Conservation (phyloP, 495 filamentous ascomycete genomes). For the Pseudotulostoma volvatum region DNA sequence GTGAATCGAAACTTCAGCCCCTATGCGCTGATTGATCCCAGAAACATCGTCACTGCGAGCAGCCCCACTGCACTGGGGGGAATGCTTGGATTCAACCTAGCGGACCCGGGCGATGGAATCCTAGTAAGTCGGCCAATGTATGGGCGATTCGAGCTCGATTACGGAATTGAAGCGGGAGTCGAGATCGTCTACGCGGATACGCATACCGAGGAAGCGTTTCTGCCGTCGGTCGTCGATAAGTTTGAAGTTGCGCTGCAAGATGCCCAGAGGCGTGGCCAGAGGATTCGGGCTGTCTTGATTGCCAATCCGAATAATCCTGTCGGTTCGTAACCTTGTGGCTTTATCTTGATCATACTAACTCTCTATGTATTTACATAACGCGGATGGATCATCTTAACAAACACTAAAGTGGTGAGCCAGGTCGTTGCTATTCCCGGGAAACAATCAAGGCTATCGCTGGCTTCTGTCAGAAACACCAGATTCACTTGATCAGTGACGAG, state of each 20-base stretch:
- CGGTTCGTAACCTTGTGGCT: conserved; percentile 9
- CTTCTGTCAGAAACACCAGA: conserved; percentile 35
- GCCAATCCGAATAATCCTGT: conserved; percentile 33
- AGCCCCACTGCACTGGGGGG: conserved; percentile 20
- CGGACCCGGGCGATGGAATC: conserved; percentile 28
- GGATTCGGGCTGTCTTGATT: conserved; percentile 11
- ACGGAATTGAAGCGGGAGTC: conserved; percentile 20
- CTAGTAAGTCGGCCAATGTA: conserved; percentile 27
- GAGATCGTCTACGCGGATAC: conserved; percentile 23
- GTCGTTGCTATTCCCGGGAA: conserved; percentile 37
- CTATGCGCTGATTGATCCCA: conserved; percentile 14
- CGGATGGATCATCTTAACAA: too few species aligned
- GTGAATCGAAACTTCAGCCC: conserved; percentile 24
- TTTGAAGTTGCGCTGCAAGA: conserved; percentile 15
- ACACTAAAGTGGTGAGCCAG: conserved; percentile 17
- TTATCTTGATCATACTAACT: background rate
- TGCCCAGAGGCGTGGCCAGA: conserved; percentile 8
- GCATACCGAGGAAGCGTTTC: conserved; percentile 15
- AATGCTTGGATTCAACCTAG: conserved; percentile 26
- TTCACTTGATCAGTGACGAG: conserved; percentile 48
- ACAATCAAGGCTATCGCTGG: conserved; percentile 29
- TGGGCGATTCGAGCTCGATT: conserved; percentile 25
- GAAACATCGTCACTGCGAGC: conserved; percentile 21
- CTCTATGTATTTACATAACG: too few species aligned
- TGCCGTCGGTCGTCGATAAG: conserved; percentile 12